Evolutionary conservation across 208 protist genomes (phyloP).

Genomic region (Leishmania arabica): DNA sequence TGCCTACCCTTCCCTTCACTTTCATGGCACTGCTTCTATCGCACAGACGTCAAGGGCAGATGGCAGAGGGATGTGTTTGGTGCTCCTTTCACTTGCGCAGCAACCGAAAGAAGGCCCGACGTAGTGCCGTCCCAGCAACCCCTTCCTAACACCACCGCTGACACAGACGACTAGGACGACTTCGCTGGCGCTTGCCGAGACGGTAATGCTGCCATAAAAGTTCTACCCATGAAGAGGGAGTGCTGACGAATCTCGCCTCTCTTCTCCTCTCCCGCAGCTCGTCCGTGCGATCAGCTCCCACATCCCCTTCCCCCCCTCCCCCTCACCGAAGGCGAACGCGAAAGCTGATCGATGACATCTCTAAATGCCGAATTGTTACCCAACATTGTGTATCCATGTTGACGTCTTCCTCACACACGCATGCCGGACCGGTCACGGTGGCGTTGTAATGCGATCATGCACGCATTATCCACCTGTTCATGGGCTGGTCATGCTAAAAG

Average conservation of each 20-base stretch:
- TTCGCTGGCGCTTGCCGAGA: background rate
- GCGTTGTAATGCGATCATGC: background rate
- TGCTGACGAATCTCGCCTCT: background rate
- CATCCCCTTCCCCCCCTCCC: no score
- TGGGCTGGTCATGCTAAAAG: background rate
- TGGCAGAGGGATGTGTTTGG: background rate
- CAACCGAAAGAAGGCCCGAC: background rate
- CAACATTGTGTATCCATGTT: background rate
- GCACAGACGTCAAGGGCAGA: background rate
- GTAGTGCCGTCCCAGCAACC: background rate
- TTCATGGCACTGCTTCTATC: background rate
- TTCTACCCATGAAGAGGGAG: background rate
- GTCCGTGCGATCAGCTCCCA: background rate
- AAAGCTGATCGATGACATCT: background rate
- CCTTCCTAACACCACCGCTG: background rate
- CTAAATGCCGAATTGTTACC: background rate
- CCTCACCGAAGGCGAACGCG: no score
- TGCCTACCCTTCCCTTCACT: background rate
- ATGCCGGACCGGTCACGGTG: background rate
- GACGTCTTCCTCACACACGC: no score
- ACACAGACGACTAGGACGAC: background rate
- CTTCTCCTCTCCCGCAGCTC: background rate
- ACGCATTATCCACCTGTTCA: background rate
- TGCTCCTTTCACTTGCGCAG: background rate
- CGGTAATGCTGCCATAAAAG: no score